Conservation (phyloP, 2,329 filamentous ascomycete genomes). For the Nothopassalora personata region DNA sequence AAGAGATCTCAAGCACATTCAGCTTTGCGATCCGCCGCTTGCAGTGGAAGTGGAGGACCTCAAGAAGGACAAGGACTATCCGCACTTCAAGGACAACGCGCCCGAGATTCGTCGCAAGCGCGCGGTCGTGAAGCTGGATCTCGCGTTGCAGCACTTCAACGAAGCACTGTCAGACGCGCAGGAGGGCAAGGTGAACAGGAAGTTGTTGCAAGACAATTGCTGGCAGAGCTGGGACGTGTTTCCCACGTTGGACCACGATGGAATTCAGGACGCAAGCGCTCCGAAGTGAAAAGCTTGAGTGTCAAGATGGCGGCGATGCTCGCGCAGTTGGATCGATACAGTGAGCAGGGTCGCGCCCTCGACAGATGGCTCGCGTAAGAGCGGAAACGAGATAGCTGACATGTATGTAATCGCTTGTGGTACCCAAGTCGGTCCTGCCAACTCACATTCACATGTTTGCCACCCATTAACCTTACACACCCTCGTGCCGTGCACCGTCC, state of each 20-base stretch:
- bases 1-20: conserved; percentile 17
- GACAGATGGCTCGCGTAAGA: too few species aligned
- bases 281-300: neutral
- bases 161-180: conserved; percentile 19
- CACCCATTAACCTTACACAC: neutral
- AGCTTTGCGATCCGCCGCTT: conserved; percentile 11
- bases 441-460: neutral
- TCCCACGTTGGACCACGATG: conserved; percentile 12
- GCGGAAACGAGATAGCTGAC: neutral
- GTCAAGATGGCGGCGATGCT: too few species aligned
- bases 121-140: conserved; percentile 9
- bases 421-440: neutral
- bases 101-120: neutral
- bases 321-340: too few species aligned
- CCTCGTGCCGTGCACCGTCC: too few species aligned
- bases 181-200: conserved; percentile 15
- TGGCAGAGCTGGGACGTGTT: conserved; percentile 22
- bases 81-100: conserved; percentile 4
- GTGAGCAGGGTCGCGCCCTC: too few species aligned
- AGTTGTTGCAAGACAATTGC: conserved; percentile 16
- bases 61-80: conserved; percentile 10
- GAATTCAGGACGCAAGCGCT: neutral
- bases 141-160: conserved; percentile 21
- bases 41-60: conserved; percentile 4
- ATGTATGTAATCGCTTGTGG: neutral